Percentiles rank a stretch among this genome's conserved stretches.
phyloP scores from a whole-genome alignment of 805 yeast genomes.

The Myxozyma monticola region DNA sequence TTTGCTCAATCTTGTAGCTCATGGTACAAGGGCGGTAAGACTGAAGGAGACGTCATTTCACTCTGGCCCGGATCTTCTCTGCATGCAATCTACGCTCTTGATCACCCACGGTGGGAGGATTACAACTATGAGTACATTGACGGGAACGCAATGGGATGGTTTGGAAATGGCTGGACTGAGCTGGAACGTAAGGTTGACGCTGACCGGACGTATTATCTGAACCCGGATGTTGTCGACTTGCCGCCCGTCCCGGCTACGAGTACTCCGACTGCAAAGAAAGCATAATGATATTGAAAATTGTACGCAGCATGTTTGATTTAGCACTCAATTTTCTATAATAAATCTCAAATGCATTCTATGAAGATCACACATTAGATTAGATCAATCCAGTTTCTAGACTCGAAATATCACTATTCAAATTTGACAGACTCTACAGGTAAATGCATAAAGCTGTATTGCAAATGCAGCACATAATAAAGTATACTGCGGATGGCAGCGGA shows the following conservation, averaged over 20 bases:
- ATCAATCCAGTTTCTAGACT: too few relatives aligned
- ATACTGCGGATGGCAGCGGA: too few relatives aligned
- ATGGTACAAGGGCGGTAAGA: constrained; percentile 21
- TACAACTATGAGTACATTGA: constrained; percentile 14
- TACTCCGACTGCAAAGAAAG: constrained; percentile 1
- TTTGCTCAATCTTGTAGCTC: constrained; percentile 15
- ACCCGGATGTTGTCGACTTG: constrained; percentile 4
- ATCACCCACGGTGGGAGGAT: constrained; percentile 27
- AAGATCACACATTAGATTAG: too few relatives aligned
- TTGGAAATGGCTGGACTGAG: constrained; percentile 17
- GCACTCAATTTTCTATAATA: too few relatives aligned
- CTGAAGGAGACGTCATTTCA: constrained; percentile 9
- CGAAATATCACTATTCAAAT: too few relatives aligned
- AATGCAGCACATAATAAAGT: too few relatives aligned
- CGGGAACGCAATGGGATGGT: constrained; percentile 14
- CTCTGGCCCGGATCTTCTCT: constrained; percentile 29
- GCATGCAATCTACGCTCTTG: constrained; percentile 15
- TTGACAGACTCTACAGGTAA: too few relatives aligned
- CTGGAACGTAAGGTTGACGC: constrained; percentile 5
- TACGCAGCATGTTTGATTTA: too few relatives aligned
- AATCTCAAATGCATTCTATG: too few relatives aligned
- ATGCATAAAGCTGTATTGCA: too few relatives aligned
- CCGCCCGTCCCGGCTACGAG: neutral
- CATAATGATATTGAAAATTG: constrained; percentile 4
- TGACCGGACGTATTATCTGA: constrained; percentile 11